Conservation (phyloP, 257 asterid species). For the Craterostigma plantagineum region DNA sequence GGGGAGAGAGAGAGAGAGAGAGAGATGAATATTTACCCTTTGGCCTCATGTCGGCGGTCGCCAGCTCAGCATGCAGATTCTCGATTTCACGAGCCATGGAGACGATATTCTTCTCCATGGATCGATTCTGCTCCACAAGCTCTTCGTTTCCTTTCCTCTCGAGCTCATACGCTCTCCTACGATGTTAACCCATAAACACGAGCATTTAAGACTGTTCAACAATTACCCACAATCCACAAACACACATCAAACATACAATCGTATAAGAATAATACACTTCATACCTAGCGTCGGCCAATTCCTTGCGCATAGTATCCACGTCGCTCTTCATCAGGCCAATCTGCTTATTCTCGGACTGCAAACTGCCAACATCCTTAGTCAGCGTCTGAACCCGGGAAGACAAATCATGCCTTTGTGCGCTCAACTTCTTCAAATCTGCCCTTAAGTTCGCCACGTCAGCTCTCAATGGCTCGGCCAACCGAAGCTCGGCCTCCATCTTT, state of each 20-base stretch:
- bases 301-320: conserved; percentile 55
- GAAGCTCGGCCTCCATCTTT: conserved; percentile 74
- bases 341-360: conserved; percentile 51
- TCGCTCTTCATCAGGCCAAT: conserved; percentile 41
- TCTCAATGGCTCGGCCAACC: conserved; percentile 42
- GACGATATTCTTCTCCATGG: conserved; percentile 59
- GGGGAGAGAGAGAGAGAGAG: too few species aligned
- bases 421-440: conserved; percentile 55
- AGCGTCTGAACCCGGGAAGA: conserved; percentile 40
- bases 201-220: not conserved
- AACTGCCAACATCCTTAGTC: conserved; percentile 44
- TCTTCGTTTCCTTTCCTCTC: conserved; percentile 74
- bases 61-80: conserved; percentile 60
- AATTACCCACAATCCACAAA: not conserved
- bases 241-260: too few species aligned
- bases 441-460: conserved; percentile 42
- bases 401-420: conserved; percentile 34
- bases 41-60: conserved; percentile 28
- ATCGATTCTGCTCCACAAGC: conserved; percentile 48
- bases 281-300: conserved; percentile 60
- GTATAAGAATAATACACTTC: not conserved
- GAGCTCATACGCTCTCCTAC: conserved; percentile 51
- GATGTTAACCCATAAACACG: not conserved
- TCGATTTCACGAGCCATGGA: conserved; percentile 89
- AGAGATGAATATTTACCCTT: too few species aligned